phyloP scores from a whole-genome alignment of 2,329 filamentous ascomycete species.

The Colletotrichum horii region DNA sequence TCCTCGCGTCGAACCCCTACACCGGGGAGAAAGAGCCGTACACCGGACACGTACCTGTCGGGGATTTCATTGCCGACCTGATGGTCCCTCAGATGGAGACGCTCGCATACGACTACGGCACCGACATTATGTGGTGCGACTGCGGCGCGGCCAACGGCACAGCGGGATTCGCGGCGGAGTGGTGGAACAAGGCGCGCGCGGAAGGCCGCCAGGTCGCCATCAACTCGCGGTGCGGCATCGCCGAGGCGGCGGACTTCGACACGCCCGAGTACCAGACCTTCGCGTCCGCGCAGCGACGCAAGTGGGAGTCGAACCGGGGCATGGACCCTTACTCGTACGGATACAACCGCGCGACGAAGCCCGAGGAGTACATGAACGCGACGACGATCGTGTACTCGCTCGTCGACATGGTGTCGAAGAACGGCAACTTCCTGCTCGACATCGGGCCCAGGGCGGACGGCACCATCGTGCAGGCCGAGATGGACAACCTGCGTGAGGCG shows the following conservation, averaged over 20 bases:
- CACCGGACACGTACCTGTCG: constrained; percentile 41
- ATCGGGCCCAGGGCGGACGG: constrained; percentile 62
- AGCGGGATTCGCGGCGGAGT: constrained; percentile 42
- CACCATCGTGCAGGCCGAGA: constrained; percentile 53
- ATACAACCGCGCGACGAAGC: constrained; percentile 60
- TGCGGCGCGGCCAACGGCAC: constrained; percentile 47
- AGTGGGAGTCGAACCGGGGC: constrained; percentile 65
- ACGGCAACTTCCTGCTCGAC: constrained; percentile 62
- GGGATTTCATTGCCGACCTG: constrained; percentile 47
- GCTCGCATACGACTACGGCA: constrained; percentile 46
- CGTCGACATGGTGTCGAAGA: constrained; percentile 59
- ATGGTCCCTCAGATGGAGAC: constrained; percentile 52
- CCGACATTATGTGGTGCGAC: constrained; percentile 58
- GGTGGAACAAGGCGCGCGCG: constrained; percentile 43
- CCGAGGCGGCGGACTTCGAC: constrained; percentile 55
- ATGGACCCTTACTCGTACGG: constrained; percentile 67
- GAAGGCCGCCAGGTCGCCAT: constrained; percentile 55
- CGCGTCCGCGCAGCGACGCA: constrained; percentile 41
- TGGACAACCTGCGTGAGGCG: constrained; percentile 51
- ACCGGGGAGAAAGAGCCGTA: constrained; percentile 46
- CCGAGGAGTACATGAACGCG: constrained; percentile 56
- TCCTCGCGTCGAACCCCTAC: constrained; percentile 41
- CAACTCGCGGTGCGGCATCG: constrained; percentile 61
- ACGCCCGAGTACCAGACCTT: constrained; percentile 61
- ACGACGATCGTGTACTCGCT: constrained; percentile 50